These are phyloP conservation scores for Aquilaria yunnanensis DNA, from an alignment of 345 rosid genomes.

Conservation along the genomic window DNA sequence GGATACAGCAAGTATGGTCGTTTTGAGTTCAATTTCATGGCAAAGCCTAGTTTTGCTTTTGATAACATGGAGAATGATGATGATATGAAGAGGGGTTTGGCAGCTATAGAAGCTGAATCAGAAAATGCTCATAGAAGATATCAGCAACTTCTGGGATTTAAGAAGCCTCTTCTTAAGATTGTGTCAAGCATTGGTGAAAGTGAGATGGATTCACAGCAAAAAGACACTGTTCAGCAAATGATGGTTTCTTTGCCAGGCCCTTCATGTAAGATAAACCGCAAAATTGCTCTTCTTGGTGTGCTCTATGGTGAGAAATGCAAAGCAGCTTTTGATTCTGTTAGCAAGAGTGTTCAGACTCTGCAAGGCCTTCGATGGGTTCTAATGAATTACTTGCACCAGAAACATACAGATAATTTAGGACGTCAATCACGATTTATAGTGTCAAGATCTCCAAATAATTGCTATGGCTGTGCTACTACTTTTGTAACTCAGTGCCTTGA, in stretches of 20 bases:
- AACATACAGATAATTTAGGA: slow-evolving; percentile 52
- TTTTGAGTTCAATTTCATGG: slow-evolving; percentile 98
- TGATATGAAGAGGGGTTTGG: slow-evolving; percentile 97
- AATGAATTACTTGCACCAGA: slow-evolving; percentile 96
- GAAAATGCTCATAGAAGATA: slow-evolving; percentile 99
- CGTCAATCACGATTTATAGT: slow-evolving; percentile 71
- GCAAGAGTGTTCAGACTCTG: slow-evolving; percentile 98
- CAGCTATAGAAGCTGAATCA: slow-evolving; percentile 95
- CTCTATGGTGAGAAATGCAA: slow-evolving; percentile 98
- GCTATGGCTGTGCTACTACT: slow-evolving; percentile 96
- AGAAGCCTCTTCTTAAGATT: slow-evolving; percentile 96
- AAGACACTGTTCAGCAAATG: slow-evolving; percentile 99
- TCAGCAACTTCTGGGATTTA: slow-evolving; percentile 97
- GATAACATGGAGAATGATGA: slow-evolving; percentile 99
- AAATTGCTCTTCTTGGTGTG: slow-evolving; percentile 97
- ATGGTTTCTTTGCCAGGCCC: slow-evolving; percentile 98
- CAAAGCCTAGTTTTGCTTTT: slow-evolving; percentile 94
- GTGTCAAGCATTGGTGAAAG: slow-evolving; percentile 97
- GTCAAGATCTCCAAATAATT: slow-evolving; percentile 86
- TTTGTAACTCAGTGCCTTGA: slow-evolving; percentile 94
- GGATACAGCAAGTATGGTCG: slow-evolving; percentile 99
- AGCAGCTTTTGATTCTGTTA: slow-evolving; percentile 99
- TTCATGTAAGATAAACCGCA: slow-evolving; percentile 95
- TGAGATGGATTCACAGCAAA: slow-evolving; percentile 98
- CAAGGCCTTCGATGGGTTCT: slow-evolving; percentile 96